A percentile compares a stretch with the other conserved stretches of the same genome.
phyloP scores from a whole-genome alignment of 306 rosid species.

The Vigna trinervia region DNA sequence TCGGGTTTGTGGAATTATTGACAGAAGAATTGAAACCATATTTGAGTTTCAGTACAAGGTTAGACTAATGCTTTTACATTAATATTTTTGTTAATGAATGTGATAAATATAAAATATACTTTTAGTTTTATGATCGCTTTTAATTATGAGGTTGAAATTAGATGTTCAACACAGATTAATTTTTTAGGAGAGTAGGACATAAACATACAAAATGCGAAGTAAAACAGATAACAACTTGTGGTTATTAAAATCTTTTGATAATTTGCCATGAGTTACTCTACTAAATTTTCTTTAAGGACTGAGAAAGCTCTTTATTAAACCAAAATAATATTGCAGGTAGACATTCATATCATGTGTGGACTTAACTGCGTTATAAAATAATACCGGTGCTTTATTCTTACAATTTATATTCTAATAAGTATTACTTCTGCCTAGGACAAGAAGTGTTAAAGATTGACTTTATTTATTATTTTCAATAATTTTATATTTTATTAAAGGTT shows the following conservation, averaged over 20 bases:
- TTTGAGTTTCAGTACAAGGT: constrained; percentile 86
- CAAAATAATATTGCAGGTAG: constrained; percentile 11
- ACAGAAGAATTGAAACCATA: constrained; percentile 74
- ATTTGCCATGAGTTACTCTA: background rate
- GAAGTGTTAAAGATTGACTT: constrained; percentile 11
- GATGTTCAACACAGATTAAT: background rate
- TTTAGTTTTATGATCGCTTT: background rate
- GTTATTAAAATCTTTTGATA: background rate
- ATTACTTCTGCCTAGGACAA: constrained; percentile 5
- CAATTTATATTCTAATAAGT: background rate
- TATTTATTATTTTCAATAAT: background rate
- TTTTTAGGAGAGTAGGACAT: constrained; percentile 6
- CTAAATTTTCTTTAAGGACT: background rate
- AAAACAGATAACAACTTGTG: background rate
- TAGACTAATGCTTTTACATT: constrained; percentile 26
- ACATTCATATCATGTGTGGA: constrained; percentile 9
- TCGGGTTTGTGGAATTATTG: constrained; percentile 85
- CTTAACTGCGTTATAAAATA: background rate
- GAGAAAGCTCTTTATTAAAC: constrained; percentile 13
- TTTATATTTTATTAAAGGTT: background rate
- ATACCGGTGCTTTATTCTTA: background rate
- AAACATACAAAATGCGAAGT: constrained; percentile 12
- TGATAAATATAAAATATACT: background rate
- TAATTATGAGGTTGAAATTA: constrained; percentile 17
- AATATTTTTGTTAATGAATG: constrained; percentile 4